Base-by-base conservation (phyloP, 352 stramenopile genomes). In the Globisporangium viniferum region DNA sequence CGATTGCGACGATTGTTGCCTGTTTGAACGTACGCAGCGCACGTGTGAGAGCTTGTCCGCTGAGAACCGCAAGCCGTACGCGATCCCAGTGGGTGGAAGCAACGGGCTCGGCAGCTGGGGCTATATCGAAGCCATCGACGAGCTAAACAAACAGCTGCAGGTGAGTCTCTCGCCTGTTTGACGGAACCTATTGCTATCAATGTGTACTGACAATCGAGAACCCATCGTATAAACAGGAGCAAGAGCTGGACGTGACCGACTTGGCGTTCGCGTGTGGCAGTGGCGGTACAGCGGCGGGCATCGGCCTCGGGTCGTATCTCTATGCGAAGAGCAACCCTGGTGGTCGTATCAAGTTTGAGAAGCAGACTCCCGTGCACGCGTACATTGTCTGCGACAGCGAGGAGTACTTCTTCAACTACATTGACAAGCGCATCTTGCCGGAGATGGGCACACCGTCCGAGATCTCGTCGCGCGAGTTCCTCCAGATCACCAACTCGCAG, bases 61-160 rank as follows among this genome's bases (percentile, higher is more conserved):
- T 0, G 70, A 93, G 71, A 80, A 78, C 27, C 85, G 86, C 24
- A 80, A 76, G 22, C 86, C 89, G 33, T 96, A 94, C 57, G 84
- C 78, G 9, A 96, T 96, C 66, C 89, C 89, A 9, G 86, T 96
- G 2, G 89, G 89, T 27, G 95, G 95, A 5, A 98, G 90, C 70
- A 98, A 98, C 79, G 93, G 82, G 8, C 64, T 98, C 18, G 95
- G 95, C 33, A 97, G 85, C 48, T 98, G 91, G 91, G 95, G 95
- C 4, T 98, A 98, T 71, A 85, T 98, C 44, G 73, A 98, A 69
- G 92, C 80, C 8, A 90, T 98, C 12, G 82, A 97, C 59, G 95
- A 98, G 80, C 82, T 95, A 49, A 79, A 92, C 59, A 80, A 87
- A 36, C 87, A 95, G 67, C 64, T 93, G 8, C 64, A 90, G 71